Evolutionary conservation across 176 grass and related monocot genomes (phyloP).

Genomic region (Paspalum vaginatum): DNA sequence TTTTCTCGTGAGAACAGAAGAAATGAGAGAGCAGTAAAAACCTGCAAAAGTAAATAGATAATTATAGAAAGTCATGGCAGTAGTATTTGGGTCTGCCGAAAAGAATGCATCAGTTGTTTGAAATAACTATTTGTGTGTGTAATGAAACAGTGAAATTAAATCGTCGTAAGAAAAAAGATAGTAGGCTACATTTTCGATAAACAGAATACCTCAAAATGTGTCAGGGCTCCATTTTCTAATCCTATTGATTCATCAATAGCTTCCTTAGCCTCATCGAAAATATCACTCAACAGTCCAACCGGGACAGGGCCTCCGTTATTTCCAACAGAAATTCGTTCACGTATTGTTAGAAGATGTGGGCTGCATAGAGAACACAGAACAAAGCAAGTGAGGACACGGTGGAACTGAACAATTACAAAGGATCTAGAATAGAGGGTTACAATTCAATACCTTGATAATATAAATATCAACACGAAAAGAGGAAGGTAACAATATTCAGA

Average conservation of each 20-base stretch:
- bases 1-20: constrained; percentile 74
- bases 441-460: background rate
- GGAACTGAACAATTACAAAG: background rate
- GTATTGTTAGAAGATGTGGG: constrained; percentile 80
- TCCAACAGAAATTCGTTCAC: constrained; percentile 83
- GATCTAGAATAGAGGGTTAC: background rate
- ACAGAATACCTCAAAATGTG: constrained; percentile 81
- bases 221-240: constrained; percentile 78
- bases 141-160: background rate
- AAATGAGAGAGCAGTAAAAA: constrained; percentile 84
- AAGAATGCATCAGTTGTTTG: background rate
- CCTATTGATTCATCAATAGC: constrained; percentile 70
- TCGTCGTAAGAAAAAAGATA: background rate
- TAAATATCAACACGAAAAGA: constrained; percentile 1
- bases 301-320: constrained; percentile 72
- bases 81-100: background rate
- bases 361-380: constrained; percentile 42
- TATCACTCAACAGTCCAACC: constrained; percentile 47
- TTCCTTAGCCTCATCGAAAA: constrained; percentile 63
- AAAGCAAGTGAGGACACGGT: background rate
- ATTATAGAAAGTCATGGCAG: background rate
- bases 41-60: constrained; percentile 54
- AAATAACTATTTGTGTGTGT: background rate
- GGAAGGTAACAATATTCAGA: background rate
- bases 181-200: background rate